Conservation (phyloP, 2,329 filamentous ascomycete species). For the Shiraia sp. region DNA sequence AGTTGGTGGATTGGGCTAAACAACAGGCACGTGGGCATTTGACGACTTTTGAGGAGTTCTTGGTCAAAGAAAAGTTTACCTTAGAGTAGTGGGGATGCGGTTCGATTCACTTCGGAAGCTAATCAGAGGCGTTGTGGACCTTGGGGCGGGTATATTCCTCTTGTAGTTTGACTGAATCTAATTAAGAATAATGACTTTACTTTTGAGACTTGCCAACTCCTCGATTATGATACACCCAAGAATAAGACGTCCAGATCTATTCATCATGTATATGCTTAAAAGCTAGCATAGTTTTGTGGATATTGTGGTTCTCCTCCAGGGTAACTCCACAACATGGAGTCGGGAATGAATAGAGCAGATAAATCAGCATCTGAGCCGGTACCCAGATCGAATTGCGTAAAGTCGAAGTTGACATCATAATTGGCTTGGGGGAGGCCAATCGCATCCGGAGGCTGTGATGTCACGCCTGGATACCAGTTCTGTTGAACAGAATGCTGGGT, state of each 20-base stretch:
- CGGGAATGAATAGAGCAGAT: conserved; percentile 42
- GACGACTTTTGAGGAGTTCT: conserved; percentile 33
- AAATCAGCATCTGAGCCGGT: conserved; percentile 43
- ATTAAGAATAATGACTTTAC: no score
- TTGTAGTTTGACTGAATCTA: no score
- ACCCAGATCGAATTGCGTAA: conserved; percentile 42
- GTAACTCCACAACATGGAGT: conserved; percentile 39
- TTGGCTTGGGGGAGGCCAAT: conserved; percentile 31
- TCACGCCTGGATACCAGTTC: conserved; percentile 34
- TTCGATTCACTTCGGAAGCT: no score
- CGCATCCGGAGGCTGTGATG: conserved; percentile 24
- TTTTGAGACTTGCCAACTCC: no score
- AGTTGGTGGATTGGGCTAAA: conserved; percentile 30
- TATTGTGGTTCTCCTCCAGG: conserved; percentile 15
- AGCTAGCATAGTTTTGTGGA: conserved; percentile 19
- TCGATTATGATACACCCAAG: no score
- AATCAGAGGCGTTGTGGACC: no score
- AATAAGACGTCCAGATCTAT: no score
- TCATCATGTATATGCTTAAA: conserved; percentile 2
- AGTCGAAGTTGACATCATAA: conserved; percentile 43
- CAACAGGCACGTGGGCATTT: conserved; percentile 27
- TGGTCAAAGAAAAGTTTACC: conserved; percentile 20
- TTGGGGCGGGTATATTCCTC: no score
- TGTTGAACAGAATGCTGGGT: conserved; percentile 26
- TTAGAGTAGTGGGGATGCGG: conserved; percentile 33